Conservation (phyloP, 176 grass and related monocot species). For the Chloris gayana region DNA sequence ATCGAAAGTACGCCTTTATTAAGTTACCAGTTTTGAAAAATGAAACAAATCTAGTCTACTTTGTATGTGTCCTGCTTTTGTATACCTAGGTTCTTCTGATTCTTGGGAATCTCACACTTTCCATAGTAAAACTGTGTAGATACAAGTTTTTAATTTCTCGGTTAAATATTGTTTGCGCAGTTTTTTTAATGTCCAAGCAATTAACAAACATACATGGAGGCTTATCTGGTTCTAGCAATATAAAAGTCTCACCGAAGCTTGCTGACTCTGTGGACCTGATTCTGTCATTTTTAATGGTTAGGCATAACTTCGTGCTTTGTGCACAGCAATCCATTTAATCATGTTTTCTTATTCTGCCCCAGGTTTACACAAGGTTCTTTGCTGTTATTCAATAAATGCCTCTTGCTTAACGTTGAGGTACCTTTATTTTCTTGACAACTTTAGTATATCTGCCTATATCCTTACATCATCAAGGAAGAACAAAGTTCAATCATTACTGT, state of each 20-base stretch:
- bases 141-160: neutral
- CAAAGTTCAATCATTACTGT: neutral
- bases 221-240: neutral
- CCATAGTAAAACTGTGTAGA: neutral
- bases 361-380: constrained; percentile 75
- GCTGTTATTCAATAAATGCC: constrained; percentile 82
- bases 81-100: constrained; percentile 1
- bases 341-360: constrained; percentile 21
- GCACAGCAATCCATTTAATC: constrained; percentile 13
- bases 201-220: neutral
- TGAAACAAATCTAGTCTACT: too few relatives aligned
- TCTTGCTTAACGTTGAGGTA: constrained; percentile 89
- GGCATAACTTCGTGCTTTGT: constrained; percentile 19
- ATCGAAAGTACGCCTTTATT: neutral
- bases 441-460: neutral
- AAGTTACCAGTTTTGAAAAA: too few relatives aligned
- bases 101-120: neutral
- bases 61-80: neutral
- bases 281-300: neutral
- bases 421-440: constrained; percentile 10
- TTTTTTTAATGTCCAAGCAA: too few relatives aligned
- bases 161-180: neutral
- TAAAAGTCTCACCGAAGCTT: neutral
- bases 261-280: neutral
- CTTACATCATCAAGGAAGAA: neutral